Base-by-base conservation (phyloP, 805 yeast species). In the Kazachstania kunashirensis region DNA sequence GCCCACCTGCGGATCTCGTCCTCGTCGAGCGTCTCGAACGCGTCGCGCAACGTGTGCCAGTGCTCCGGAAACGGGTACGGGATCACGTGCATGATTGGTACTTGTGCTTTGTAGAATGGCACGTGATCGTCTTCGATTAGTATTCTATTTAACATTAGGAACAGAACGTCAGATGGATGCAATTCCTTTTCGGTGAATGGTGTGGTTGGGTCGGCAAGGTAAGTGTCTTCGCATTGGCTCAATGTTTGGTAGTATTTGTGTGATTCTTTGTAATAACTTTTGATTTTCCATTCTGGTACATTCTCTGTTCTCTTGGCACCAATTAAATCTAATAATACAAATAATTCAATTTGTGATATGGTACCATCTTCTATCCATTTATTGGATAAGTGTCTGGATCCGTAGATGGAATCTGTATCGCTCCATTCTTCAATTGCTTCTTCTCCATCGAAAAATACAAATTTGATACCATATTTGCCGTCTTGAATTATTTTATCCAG, bases 401-500 rank as follows among this genome's bases (percentile, higher is more conserved):
- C 81, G 46, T 75, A 75, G 1, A 73, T 57, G 1, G 79, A 73
- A 42, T 75, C 81, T 0, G 55, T 48, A 6, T 56, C 61, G 2
- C 67, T 48, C 81, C 81, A 75, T n/a, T 57, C 47, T 2, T 55
- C 57, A n/a, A 73, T 41, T 0, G 81, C 79, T 47, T 75, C 81
- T 47, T 75, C 80, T 4, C 81, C 81, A 43, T 75, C 81, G 36
- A 73, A 71, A 44, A 75, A 75, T 0, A 75, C 55, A 6, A 73
- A 50, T 44, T 69, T 71, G 4, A 73, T 31, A 0, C 75, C 76
- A 11, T 29, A 10, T 2, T 28, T 16, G 11, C 25, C 21, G 20
- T 39, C 24, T 5, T 10, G 12, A 6, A 23, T 5, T 9, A 29
- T 18, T 25, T 19, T 13, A 15, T 39, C 44, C 6, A 45, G 7